Percentiles rank a stretch among this genome's conserved stretches.
Evolutionary conservation across 495 filamentous ascomycete genomes (phyloP).

Genomic region (Penicillium desertorum): DNA sequence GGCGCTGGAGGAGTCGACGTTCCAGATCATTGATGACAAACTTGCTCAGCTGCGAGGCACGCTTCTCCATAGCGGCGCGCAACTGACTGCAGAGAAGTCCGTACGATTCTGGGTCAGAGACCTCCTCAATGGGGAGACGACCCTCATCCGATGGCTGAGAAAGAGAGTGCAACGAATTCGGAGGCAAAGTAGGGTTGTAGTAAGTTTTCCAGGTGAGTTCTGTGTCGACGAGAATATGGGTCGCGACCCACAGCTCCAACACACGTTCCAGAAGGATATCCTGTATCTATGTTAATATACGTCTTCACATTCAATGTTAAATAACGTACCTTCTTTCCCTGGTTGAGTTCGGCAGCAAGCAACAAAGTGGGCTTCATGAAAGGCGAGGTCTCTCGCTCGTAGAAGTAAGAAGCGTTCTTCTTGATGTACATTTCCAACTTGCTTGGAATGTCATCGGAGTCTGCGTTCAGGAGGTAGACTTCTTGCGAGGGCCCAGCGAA

Average conservation of each 20-base stretch:
- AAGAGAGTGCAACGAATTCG: constrained; percentile 42
- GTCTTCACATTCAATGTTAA: background rate
- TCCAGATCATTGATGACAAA: constrained; percentile 73
- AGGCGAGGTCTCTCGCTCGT: constrained; percentile 62
- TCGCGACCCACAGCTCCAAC: constrained; percentile 74
- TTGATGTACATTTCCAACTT: constrained; percentile 73
- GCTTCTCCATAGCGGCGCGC: constrained; percentile 70
- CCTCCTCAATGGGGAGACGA: constrained; percentile 45
- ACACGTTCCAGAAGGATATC: constrained; percentile 64
- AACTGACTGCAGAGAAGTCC: constrained; percentile 66
- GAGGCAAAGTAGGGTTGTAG: constrained; percentile 48
- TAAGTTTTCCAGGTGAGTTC: constrained; percentile 66
- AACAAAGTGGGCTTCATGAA: constrained; percentile 67
- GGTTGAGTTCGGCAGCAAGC: constrained; percentile 55
- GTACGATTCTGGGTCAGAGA: constrained; percentile 48
- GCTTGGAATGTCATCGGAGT: constrained; percentile 63
- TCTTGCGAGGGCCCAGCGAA: constrained; percentile 44
- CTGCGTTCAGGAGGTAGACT: constrained; percentile 61
- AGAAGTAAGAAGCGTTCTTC: constrained; percentile 58
- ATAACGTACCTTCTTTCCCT: constrained; percentile 49
- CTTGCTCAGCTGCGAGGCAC: constrained; percentile 63
- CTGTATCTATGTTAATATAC: constrained; percentile 25
- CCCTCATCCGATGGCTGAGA: constrained; percentile 45
- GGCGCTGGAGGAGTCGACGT: constrained; percentile 67
- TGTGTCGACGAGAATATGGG: constrained; percentile 68